Percentiles rank a stretch among this genome's conserved stretches.
Conservation (phyloP, 305 asterid species). For the Fraxinus albicans region DNA sequence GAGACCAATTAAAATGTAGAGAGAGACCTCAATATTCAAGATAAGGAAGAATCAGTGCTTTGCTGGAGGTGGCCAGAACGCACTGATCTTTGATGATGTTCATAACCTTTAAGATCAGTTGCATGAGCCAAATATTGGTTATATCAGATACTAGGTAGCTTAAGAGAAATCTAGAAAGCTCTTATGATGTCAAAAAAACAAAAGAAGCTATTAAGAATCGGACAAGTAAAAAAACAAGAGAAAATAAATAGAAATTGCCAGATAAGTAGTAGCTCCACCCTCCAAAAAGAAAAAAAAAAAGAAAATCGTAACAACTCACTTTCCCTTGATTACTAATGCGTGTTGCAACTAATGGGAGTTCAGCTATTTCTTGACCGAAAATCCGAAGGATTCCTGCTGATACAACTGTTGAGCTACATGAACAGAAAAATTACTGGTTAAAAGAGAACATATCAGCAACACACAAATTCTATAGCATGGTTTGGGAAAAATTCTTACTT, state of each 20-base stretch:
- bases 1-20: not conserved
- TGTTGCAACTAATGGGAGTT: slow-evolving; percentile 96
- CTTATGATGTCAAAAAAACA: not conserved
- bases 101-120: not conserved
- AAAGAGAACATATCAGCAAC: slow-evolving; percentile 14
- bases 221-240: not conserved
- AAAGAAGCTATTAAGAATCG: not conserved
- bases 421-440: slow-evolving; percentile 28
- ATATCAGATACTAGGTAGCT: not conserved
- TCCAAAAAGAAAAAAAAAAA: not conserved
- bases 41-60: not conserved
- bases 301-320: slow-evolving; percentile 36
- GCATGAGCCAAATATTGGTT: not conserved
- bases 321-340: slow-evolving; percentile 72
- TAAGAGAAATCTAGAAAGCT: not conserved
- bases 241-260: not conserved
- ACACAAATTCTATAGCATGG: not conserved
- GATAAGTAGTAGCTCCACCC: not conserved
- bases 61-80: not conserved
- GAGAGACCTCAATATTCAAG: not conserved
- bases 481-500: slow-evolving; percentile 48
- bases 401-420: slow-evolving; percentile 85
- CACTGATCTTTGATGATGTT: not conserved
- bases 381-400: slow-evolving; percentile 91
- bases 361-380: slow-evolving; percentile 89